Conservation (phyloP, 805 yeast species). For the Kodamaea lidongshanica region DNA sequence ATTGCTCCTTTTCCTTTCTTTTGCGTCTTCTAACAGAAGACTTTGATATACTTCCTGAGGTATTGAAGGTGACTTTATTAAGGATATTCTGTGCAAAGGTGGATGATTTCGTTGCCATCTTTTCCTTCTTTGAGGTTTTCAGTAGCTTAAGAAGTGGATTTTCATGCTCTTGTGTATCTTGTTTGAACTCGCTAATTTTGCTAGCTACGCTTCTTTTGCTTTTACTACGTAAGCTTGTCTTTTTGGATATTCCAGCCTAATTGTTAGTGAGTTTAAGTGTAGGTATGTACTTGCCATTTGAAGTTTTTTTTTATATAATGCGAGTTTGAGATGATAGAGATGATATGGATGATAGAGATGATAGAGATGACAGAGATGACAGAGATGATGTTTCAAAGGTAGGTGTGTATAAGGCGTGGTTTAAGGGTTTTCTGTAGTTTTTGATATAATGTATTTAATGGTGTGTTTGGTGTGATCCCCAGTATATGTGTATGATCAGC, state of each 20-base stretch:
- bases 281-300: conserved; percentile 6
- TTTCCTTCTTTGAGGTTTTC: conserved; percentile 50
- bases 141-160: conserved; percentile 49
- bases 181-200: conserved; percentile 24
- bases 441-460: too few species aligned
- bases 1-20: conserved; percentile 50
- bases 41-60: conserved; percentile 52
- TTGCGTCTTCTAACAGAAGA: conserved; percentile 62
- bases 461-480: too few species aligned
- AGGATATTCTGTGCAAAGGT: conserved; percentile 28
- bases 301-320: too few species aligned
- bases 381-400: too few species aligned
- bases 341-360: conserved; percentile 6
- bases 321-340: conserved; percentile 3
- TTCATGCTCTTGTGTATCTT: conserved; percentile 22
- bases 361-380: too few species aligned
- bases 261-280: conserved; percentile 9
- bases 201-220: conserved; percentile 19
- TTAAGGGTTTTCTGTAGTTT: too few species aligned
- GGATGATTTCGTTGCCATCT: conserved; percentile 35
- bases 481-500: too few species aligned
- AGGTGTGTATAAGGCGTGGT: too few species aligned
- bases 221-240: conserved; percentile 30
- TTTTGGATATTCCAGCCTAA: conserved; percentile 30
- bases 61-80: conserved; percentile 24